phyloP scores from a whole-genome alignment of 257 asterid species.

The Verbascum thapsus region DNA sequence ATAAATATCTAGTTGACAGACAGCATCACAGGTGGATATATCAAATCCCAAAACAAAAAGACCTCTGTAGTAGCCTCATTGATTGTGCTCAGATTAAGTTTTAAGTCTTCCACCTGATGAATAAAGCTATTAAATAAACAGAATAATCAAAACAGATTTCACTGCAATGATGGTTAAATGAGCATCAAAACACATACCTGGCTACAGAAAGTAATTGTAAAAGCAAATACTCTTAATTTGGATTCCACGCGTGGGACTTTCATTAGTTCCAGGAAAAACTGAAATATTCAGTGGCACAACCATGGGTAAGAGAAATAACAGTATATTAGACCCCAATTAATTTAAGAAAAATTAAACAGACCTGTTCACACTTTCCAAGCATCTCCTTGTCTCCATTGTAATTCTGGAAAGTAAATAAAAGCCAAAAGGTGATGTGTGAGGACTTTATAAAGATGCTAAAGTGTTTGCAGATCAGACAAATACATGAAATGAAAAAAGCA shows the following conservation, averaged over 20 bases:
- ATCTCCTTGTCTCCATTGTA: slow-evolving; percentile 85
- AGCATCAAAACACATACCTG: slow-evolving; percentile 60
- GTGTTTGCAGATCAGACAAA: background rate
- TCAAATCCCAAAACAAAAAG: slow-evolving; percentile 29
- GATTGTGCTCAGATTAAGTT: slow-evolving; percentile 67
- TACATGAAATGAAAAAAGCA: slow-evolving; percentile 16
- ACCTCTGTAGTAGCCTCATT: slow-evolving; percentile 92
- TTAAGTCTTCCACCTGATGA: slow-evolving; percentile 82
- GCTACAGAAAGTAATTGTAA: slow-evolving; percentile 77
- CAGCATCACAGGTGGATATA: slow-evolving; percentile 22
- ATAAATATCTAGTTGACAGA: slow-evolving; percentile 31
- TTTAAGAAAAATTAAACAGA: slow-evolving; percentile 29
- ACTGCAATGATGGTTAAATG: slow-evolving; percentile 14
- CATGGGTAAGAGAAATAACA: slow-evolving; percentile 31
- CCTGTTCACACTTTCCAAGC: slow-evolving; percentile 99
- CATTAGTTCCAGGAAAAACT: slow-evolving; percentile 97
- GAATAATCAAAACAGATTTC: slow-evolving; percentile 20
- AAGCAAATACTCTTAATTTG: slow-evolving; percentile 95
- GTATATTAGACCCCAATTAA: slow-evolving; percentile 26
- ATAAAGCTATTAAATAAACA: slow-evolving; percentile 33
- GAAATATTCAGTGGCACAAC: slow-evolving; percentile 37
- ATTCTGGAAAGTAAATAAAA: slow-evolving; percentile 62
- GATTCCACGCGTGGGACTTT: slow-evolving; percentile 98
- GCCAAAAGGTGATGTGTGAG: slow-evolving; percentile 27
- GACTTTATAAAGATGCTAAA: slow-evolving; percentile 18